Conservation (phyloP, 441 rosid species). For the Melastoma candidum region DNA sequence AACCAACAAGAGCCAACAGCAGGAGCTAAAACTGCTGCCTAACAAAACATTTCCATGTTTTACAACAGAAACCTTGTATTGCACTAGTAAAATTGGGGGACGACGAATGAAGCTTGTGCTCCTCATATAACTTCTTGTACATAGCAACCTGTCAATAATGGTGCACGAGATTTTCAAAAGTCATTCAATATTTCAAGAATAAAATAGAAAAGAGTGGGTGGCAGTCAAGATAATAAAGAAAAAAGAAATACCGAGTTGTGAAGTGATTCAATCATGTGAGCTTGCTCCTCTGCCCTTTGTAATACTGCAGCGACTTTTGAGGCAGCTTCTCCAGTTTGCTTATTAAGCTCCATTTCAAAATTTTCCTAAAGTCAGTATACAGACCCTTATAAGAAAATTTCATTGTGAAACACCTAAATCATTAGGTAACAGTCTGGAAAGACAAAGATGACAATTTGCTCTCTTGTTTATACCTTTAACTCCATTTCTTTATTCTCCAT, state of each 20-base stretch:
- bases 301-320: conserved; percentile 76
- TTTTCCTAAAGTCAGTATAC: conserved; percentile 38
- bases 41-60: conserved; percentile 7
- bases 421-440: not conserved
- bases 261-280: conserved; percentile 84
- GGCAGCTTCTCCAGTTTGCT: conserved; percentile 74
- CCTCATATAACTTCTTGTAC: conserved; percentile 93
- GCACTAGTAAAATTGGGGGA: conserved; percentile 30
- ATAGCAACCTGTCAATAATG: conserved; percentile 55
- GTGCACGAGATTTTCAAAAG: too few relatives aligned
- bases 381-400: too few relatives aligned
- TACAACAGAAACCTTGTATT: conserved; percentile 39
- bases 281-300: conserved; percentile 93
- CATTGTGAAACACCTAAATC: not conserved
- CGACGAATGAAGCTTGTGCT: conserved; percentile 56
- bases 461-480: conserved; percentile 48
- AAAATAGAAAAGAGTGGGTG: not conserved
- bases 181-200: too few relatives aligned
- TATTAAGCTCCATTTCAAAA: conserved; percentile 62
- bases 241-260: conserved; percentile 68
- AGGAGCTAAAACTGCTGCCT: not conserved
- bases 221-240: conserved; percentile 5
- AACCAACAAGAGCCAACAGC: not conserved
- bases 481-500: conserved; percentile 62
- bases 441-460: not conserved